Evolutionary conservation across 805 yeast genomes (phyloP).

Genomic region (Sugiyamaella valdiviana): DNA sequence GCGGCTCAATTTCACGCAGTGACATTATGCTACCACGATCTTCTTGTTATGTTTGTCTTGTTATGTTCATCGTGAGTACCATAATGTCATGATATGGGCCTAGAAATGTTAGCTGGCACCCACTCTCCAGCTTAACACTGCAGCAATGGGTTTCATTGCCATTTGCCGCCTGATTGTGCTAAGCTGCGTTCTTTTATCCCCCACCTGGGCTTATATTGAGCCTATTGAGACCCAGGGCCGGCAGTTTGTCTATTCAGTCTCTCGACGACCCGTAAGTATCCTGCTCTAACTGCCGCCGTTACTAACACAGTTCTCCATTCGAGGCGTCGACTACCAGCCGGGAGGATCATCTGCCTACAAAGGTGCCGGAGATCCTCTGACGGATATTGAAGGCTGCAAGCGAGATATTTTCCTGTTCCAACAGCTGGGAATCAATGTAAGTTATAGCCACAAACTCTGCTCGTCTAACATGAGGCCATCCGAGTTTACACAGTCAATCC

Average conservation of each 20-base stretch:
- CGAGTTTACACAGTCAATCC: slow-evolving; percentile 86
- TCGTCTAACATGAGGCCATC: slow-evolving; percentile 44
- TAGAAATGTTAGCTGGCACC: background rate
- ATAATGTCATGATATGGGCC: too few relatives aligned
- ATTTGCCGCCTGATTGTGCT: background rate
- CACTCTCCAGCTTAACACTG: background rate
- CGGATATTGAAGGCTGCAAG: slow-evolving; percentile 65
- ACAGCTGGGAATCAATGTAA: slow-evolving; percentile 65
- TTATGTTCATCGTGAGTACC: too few relatives aligned
- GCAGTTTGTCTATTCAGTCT: slow-evolving; percentile 68
- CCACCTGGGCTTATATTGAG: slow-evolving; percentile 34
- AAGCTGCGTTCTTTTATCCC: background rate
- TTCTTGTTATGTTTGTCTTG: too few relatives aligned
- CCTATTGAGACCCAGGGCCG: slow-evolving; percentile 67
- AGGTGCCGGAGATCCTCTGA: slow-evolving; percentile 61
- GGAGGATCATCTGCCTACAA: slow-evolving; percentile 78
- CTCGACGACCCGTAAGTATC: slow-evolving; percentile 57
- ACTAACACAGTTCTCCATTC: slow-evolving; percentile 56
- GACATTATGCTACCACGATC: too few relatives aligned
- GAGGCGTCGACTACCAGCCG: slow-evolving; percentile 93
- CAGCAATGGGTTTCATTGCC: background rate
- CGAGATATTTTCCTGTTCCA: slow-evolving; percentile 79
- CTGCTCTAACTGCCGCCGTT: background rate
- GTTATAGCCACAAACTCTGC: background rate
- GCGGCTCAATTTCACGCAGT: too few relatives aligned